Base-by-base conservation (phyloP, 371 early-diverging fungal species). In the Dichotomocladium elegans region DNA sequence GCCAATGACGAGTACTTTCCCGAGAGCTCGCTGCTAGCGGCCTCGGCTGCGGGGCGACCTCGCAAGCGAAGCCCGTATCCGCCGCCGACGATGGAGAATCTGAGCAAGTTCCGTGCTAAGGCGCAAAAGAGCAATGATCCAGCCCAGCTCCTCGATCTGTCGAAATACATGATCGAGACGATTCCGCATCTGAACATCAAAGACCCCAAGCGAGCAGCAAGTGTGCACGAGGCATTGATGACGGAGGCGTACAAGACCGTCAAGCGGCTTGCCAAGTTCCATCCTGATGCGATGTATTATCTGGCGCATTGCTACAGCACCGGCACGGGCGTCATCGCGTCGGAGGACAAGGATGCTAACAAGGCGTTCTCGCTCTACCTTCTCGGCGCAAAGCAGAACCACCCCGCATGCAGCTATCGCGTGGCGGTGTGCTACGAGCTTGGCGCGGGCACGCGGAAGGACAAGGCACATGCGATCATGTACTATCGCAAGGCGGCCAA, bases 341-440 rank as follows among this genome's bases (percentile, higher is more conserved):
- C n/a, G 21, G 37, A 12, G 62, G n/a, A 71, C 34, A 73, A 86
- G 24, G 96, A 96, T 68, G 86, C 88, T 53, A 93, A 91, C 57
- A 88, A 88, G 60, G 98, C 98, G 1, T 97, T 96, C 58, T 60
- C 77, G n/a, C 74, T 91, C 22, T 98, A 95, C 65, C 68, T 92
- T 41, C 91, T 92, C 65, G 96, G 95, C 0, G 88, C 94, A 11
- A 96, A 97, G 64, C 90, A 91, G 53, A 86, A 80, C 63, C 98
- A 96, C 64, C 87, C 96, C 1, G 89, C 87, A 9, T 92, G 96
- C 15, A 93, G 92, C 14, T 98, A 94, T 67, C 86, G 98, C 50
- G 87, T 91, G 0, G 99, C 92, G 3, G 96, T 96, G 8, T 97
- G 96, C 70, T 93, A 95, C 65, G 99, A 98, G 58, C 73, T 89